These are phyloP conservation scores for Cyberlindnera galapagoensis DNA, from an alignment of 805 yeast species.

Conservation along the genomic window DNA sequence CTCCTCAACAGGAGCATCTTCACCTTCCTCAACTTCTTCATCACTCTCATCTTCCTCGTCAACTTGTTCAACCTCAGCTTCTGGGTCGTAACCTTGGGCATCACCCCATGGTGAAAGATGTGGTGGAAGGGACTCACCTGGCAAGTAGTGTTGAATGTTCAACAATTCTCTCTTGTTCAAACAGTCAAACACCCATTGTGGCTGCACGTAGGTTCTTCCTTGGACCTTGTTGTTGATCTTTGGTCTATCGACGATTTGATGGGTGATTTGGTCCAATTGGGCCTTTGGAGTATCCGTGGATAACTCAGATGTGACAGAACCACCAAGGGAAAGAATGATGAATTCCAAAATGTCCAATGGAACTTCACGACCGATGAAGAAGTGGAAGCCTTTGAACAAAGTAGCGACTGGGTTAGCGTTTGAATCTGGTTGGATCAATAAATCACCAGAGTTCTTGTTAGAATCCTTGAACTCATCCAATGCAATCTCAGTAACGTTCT, in stretches of 20 bases:
- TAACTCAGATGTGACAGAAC: slow-evolving; percentile 77
- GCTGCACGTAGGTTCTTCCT: slow-evolving; percentile 92
- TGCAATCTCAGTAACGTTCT: slow-evolving; percentile 38
- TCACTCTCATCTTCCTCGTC: slow-evolving; percentile 40
- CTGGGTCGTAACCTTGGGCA: slow-evolving; percentile 84
- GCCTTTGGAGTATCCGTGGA: slow-evolving; percentile 67
- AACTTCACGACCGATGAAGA: slow-evolving; percentile 92
- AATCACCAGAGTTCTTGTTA: slow-evolving; percentile 58
- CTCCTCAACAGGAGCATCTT: slow-evolving; percentile 48
- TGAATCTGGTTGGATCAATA: slow-evolving; percentile 64
- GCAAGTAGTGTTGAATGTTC: slow-evolving; percentile 78
- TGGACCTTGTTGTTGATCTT: slow-evolving; percentile 67
- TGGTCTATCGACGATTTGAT: slow-evolving; percentile 93
- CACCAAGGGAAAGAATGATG: slow-evolving; percentile 80
- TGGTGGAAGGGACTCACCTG: slow-evolving; percentile 94
- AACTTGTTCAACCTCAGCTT: slow-evolving; percentile 35
- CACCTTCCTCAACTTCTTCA: slow-evolving; percentile 45
- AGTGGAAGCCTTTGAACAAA: slow-evolving; percentile 68
- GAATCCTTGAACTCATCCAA: slow-evolving; percentile 70
- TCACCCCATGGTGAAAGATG: slow-evolving; percentile 99
- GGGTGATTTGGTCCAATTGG: slow-evolving; percentile 70
- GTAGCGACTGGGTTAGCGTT: slow-evolving; percentile 53
- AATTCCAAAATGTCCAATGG: slow-evolving; percentile 89
- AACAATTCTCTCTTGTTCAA: slow-evolving; percentile 70
- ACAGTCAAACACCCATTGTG: slow-evolving; percentile 96